Evolutionary conservation across 176 grass and related monocot species (phyloP), one percentile per base, ranked within the genome.

Genomic region (Phoenix dactylifera): DNA sequence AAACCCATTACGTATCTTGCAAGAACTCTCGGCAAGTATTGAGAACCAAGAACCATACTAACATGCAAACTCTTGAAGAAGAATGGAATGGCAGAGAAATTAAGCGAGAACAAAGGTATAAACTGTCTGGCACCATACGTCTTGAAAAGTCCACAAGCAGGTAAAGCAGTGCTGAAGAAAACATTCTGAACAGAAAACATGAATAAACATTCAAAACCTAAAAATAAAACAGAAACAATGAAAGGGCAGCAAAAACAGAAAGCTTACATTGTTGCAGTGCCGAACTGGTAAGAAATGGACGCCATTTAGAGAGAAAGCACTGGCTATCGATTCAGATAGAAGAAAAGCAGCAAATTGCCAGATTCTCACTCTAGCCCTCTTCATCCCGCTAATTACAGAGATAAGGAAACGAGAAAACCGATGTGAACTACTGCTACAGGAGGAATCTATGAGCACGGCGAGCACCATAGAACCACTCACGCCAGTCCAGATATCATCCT

Each of bases 11-110:
- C 17, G 16, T 32, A 54, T 30, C 64, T 55, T 15, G 19, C 14
- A 73, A 95, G 52, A 73, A 76, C 51, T 16, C 70, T 24, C 52
- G 86, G 74, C 14, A 84, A 24, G 62, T 85, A 90, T 64, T 84
- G 61, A 26, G 83, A 82, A 39, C 52, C 18, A 48, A 87, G 69
- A 71, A 79, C 58, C 56, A 90, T 28, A 0, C 49, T 12, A 18
- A 74, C 67, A 70, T 96, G 74, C 74, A 96, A 85, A 22, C 65
- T 71, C 78, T 74, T 69, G 29, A 96, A 96, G 59, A 82, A 96
- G 15, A 64, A 87, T 17, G 83, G 83, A 24, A 96, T 74, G 17
- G 77, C 78, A 16, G 72, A 80, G 62, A 90, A 90, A 67, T 84
- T 70, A 62, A 85, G 71, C 12, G 83, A 90, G 9, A 96, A 16